Base-by-base conservation (phyloP, 257 asterid genomes). In the Striga asiatica region DNA sequence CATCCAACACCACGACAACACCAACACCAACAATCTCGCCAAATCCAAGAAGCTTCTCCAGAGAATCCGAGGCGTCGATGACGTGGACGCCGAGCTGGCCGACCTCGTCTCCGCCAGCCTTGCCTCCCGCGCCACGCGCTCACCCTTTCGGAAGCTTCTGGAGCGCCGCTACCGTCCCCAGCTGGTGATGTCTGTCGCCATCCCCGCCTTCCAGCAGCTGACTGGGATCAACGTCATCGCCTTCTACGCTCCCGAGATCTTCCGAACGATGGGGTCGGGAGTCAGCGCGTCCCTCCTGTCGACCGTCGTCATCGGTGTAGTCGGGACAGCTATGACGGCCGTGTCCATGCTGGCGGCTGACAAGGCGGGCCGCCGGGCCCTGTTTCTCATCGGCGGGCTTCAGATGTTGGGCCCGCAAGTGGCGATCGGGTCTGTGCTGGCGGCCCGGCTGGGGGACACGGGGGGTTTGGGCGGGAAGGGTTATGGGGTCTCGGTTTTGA, bases 191-290 rank as follows among this genome's bases (percentile, higher is more conserved):
- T 50, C 75, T 3, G 13, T 70, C 14, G 47, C 38, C 6, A 64
- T 70, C 11, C 71, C 75, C 0, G 52, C 64, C 25, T 70, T 70
- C 24, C 71, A 58, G 29, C 75, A 70, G 46, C 18, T 70, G 19
- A 52, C 71, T 1, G 75, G 75, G 2, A 64, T 70, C 28, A 64
- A 50, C 22, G 62, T 64, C 27, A 45, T 70, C 5, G 19, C 71
- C 1, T 70, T 64, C 59, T 70, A 64, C 32, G 75, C 67, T 4
- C 75, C 75, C 2, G 28, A 64, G 27, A 62, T 70, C 3, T 70
- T 70, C 32, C 66, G 67, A 16, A 64, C 69, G 2, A 64, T 64
- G 3, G 71, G 71, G 11, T 32, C 49, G n/a, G n/a, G n/a, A n/a
- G n/a, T n/a, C n/a, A n/a, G n/a, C n/a, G n/a, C n/a, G n/a, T n/a